Conservation (phyloP, 345 rosid genomes). For the Dipteronia sinensis region DNA sequence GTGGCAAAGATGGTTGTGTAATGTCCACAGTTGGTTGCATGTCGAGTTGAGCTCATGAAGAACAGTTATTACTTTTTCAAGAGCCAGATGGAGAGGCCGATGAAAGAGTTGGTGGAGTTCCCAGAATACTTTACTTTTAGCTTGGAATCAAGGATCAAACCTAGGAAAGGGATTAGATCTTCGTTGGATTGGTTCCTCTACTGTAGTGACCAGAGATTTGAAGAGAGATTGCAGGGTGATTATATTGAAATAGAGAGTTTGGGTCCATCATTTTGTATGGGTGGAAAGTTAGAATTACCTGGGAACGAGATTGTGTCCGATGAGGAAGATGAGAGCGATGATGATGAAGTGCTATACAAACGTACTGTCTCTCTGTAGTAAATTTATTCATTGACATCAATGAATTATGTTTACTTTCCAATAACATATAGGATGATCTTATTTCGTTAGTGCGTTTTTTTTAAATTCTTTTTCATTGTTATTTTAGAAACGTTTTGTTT, state of each 20-base stretch:
- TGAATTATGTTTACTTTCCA: background rate
- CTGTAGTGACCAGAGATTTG: constrained; percentile 93
- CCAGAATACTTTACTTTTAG: constrained; percentile 91
- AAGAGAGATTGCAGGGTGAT: constrained; percentile 72
- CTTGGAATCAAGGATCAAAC: constrained; percentile 94
- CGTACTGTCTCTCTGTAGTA: constrained; percentile 53
- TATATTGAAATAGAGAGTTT: constrained; percentile 64
- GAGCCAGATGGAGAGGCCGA: constrained; percentile 83
- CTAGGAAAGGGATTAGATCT: constrained; percentile 77
- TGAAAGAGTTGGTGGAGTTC: constrained; percentile 77
- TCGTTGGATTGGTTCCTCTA: constrained; percentile 89
- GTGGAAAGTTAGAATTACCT: constrained; percentile 82
- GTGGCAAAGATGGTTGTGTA: constrained; percentile 72
- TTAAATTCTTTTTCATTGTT: background rate
- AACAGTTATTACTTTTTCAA: constrained; percentile 77
- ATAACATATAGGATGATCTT: background rate
- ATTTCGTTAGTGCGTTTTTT: background rate
- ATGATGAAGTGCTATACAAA: constrained; percentile 67
- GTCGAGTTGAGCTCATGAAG: constrained; percentile 76
- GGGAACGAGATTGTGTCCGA: constrained; percentile 67
- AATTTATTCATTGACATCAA: background rate
- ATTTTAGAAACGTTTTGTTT: background rate
- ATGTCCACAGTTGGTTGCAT: constrained; percentile 77
- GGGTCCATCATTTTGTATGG: constrained; percentile 71
- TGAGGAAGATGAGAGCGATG: constrained; percentile 77